Conservation (phyloP, 1,284 basidiomycete genomes). For the Microbotryum scabiosae region DNA sequence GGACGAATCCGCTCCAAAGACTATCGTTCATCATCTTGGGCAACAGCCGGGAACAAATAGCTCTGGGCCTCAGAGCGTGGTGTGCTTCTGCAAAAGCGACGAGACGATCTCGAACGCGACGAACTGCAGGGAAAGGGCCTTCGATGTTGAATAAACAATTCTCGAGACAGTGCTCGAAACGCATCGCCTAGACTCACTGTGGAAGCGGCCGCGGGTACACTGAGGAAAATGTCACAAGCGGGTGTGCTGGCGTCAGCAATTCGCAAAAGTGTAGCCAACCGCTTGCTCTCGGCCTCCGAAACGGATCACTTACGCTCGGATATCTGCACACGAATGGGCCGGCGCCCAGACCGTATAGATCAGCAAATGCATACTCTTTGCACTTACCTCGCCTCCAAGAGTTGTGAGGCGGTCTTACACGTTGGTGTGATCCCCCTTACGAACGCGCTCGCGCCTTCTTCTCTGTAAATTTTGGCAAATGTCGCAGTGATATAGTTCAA, state of each 20-base stretch:
- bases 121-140: conserved; percentile 44
- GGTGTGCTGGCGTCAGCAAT: not conserved
- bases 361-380: conserved; percentile 50
- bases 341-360: conserved; percentile 47
- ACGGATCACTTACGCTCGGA: conserved; percentile 33
- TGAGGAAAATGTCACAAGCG: conserved; percentile 49
- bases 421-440: conserved; percentile 24
- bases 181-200: conserved; percentile 45
- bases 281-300: no score
- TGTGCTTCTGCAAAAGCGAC: conserved; percentile 46
- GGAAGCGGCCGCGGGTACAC: conserved; percentile 80
- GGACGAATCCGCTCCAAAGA: no score
- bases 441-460: conserved; percentile 62
- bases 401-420: conserved; percentile 17
- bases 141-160: no score
- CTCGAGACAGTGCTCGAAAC: not conserved
- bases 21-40: not conserved
- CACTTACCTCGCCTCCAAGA: no score
- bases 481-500: conserved; percentile 68
- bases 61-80: conserved; percentile 22
- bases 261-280: no score
- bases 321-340: conserved; percentile 18
- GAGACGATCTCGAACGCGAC: conserved; percentile 80
- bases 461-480: conserved; percentile 56
- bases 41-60: not conserved